phyloP scores from a whole-genome alignment of 1,284 basidiomycete genomes.

The Peniophora sp. region DNA sequence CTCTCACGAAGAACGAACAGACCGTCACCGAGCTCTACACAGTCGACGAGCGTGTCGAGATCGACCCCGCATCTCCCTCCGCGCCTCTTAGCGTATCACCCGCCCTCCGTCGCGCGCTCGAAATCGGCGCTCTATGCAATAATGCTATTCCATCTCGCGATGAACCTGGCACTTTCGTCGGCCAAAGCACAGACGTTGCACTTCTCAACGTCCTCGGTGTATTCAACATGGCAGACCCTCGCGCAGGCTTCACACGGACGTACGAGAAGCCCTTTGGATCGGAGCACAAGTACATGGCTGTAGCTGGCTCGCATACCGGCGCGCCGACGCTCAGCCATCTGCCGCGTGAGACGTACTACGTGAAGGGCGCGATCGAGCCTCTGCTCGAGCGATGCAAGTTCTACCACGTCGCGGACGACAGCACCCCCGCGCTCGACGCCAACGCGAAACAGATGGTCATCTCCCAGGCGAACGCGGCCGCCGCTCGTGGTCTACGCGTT shows the following conservation, averaged over 20 bases:
- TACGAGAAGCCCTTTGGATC: conserved; percentile 88
- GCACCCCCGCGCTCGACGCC: conserved; percentile 70
- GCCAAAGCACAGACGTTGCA: conserved; percentile 93
- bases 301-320: conserved; percentile 59
- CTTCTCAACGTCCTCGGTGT: conserved; percentile 75
- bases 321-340: conserved; percentile 24
- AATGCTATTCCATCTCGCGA: conserved; percentile 60
- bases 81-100: conserved; percentile 32
- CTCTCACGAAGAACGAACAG: conserved; percentile 93
- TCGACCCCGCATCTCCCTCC: conserved; percentile 42
- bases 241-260: conserved; percentile 68
- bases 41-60: conserved; percentile 71
- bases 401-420: conserved; percentile 82
- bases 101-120: conserved; percentile 55
- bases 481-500: conserved; percentile 75
- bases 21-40: conserved; percentile 86
- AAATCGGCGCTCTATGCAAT: conserved; percentile 66
- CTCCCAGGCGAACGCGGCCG: conserved; percentile 62
- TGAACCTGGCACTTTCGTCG: conserved; percentile 71
- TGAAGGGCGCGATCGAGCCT: conserved; percentile 89
- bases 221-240: conserved; percentile 66
- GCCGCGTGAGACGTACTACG: conserved; percentile 69
- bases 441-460: conserved; percentile 60
- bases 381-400: conserved; percentile 81
- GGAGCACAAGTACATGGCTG: conserved; percentile 88